These are phyloP conservation scores for Metschnikowia picachoensis DNA, from an alignment of 805 yeast species.

Conservation along the genomic window DNA sequence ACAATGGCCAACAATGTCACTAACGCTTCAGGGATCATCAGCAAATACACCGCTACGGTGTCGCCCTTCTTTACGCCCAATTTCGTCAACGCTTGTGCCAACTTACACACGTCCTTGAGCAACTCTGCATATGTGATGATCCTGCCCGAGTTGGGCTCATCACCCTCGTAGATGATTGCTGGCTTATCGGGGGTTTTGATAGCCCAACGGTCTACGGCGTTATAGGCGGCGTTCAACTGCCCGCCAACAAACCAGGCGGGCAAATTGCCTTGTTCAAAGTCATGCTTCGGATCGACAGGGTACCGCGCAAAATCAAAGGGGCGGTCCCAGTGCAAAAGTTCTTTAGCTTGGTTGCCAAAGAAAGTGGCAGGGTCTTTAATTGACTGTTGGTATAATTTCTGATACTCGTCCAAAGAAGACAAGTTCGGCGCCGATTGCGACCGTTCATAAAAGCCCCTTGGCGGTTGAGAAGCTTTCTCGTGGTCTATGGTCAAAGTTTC, in stretches of 20 bases:
- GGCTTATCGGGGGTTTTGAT: conserved; percentile 77
- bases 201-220: conserved; percentile 96
- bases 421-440: conserved; percentile 14
- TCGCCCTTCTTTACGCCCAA: conserved; percentile 95
- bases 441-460: conserved; percentile 19
- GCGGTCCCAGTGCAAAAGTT: conserved; percentile 73
- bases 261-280: conserved; percentile 60
- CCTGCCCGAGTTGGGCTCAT: conserved; percentile 72
- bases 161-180: conserved; percentile 90
- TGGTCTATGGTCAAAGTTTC: conserved; percentile 20
- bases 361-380: conserved; percentile 75
- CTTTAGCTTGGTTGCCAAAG: conserved; percentile 73
- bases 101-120: conserved; percentile 75
- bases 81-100: conserved; percentile 76
- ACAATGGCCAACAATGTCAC: conserved; percentile 91
- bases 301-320: conserved; percentile 61
- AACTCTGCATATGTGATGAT: conserved; percentile 82
- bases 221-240: conserved; percentile 86
- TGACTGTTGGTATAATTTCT: conserved; percentile 62
- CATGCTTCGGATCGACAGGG: conserved; percentile 54
- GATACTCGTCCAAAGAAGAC: conserved; percentile 16
- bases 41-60: conserved; percentile 92
- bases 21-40: conserved; percentile 97
- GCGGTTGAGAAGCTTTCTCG: conserved; percentile 19
- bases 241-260: conserved; percentile 93